Conservation (phyloP, 2,329 filamentous ascomycete species). For the Cordyceps militaris region DNA sequence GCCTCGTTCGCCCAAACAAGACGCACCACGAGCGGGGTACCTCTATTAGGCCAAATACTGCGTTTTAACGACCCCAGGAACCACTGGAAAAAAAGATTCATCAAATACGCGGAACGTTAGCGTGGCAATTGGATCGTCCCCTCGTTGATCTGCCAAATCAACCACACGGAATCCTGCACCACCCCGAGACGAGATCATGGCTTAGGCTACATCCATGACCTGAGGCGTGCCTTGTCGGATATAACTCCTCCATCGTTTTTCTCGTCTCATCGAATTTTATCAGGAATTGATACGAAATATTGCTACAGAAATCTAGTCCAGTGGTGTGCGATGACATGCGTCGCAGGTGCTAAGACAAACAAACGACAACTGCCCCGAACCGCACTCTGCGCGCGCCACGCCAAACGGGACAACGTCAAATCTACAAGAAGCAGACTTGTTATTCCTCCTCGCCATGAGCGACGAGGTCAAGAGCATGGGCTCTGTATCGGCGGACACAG, state of each 20-base stretch:
- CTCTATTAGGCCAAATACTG: background rate
- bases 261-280: background rate
- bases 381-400: no score
- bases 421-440: background rate
- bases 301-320: no score
- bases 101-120: background rate
- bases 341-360: background rate
- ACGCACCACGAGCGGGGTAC: slow-evolving; percentile 1
- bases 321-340: background rate
- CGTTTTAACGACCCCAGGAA: background rate
- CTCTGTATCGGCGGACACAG: slow-evolving; percentile 2
- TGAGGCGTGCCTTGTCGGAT: background rate
- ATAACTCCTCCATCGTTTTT: background rate
- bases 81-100: background rate
- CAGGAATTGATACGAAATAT: background rate
- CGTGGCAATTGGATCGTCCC: background rate
- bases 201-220: background rate
- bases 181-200: background rate
- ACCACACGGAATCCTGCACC: background rate
- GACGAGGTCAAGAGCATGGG: slow-evolving; percentile 6
- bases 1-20: background rate
- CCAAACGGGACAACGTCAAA: background rate
- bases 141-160: background rate
- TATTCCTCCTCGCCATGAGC: background rate
- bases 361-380: background rate